Percentiles rank a stretch among this genome's conserved stretches.
phyloP scores from a whole-genome alignment of 495 filamentous ascomycete genomes.

The Podospora comata region DNA sequence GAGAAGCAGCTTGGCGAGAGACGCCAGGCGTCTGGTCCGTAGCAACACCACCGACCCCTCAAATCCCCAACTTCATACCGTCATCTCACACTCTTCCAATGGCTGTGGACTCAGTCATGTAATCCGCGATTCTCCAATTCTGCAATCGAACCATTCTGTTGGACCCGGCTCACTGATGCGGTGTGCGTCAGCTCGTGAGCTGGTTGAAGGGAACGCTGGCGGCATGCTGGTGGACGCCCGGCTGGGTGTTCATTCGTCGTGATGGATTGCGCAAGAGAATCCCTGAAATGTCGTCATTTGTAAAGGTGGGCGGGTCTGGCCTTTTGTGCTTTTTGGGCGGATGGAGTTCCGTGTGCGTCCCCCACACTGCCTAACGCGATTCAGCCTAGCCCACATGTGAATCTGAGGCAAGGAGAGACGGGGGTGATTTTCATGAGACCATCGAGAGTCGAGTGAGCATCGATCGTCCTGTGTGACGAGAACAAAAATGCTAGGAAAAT shows the following conservation, averaged over 20 bases:
- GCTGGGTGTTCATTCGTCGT: slow-evolving; percentile 16
- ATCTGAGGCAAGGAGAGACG: background rate
- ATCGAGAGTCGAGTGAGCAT: too few species aligned
- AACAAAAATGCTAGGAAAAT: background rate
- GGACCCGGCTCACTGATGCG: background rate
- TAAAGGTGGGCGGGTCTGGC: slow-evolving; percentile 14
- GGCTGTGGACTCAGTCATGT: background rate
- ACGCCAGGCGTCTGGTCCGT: background rate
- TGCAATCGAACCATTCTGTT: background rate
- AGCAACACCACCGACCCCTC: background rate
- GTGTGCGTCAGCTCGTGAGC: slow-evolving; percentile 2
- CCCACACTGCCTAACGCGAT: slow-evolving; percentile 13
- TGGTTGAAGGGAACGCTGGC: slow-evolving; percentile 1
- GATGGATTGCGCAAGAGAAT: slow-evolving; percentile 23
- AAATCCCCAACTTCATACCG: slow-evolving; percentile 3
- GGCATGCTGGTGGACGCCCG: slow-evolving; percentile 2
- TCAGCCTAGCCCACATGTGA: background rate
- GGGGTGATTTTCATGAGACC: background rate
- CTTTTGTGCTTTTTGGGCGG: slow-evolving; percentile 17
- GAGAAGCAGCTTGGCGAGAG: background rate
- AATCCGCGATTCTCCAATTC: background rate
- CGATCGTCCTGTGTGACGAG: background rate
- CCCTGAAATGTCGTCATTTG: slow-evolving; percentile 27
- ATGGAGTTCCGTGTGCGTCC: background rate
- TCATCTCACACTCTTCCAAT: background rate